Conservation (phyloP, 2,329 filamentous ascomycete species). For the Fusarium cyanostomum region DNA sequence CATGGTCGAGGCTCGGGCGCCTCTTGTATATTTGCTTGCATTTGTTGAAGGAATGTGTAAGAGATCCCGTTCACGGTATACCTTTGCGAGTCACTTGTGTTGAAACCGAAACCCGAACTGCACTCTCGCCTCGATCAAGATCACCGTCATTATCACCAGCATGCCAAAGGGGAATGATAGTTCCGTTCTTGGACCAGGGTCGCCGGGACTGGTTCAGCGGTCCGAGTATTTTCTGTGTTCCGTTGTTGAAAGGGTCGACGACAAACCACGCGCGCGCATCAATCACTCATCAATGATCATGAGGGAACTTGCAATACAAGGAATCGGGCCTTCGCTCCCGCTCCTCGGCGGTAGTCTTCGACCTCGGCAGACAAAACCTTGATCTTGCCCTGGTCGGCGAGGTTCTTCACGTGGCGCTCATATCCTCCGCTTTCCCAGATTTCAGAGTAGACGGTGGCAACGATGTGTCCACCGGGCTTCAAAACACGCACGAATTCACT, state of each 20-base stretch:
- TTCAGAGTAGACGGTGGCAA: conserved; percentile 60
- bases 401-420: conserved; percentile 51
- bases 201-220: too few relatives aligned
- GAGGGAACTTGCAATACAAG: conserved; percentile 42
- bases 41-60: conserved; percentile 34
- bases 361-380: conserved; percentile 44
- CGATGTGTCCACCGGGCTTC: conserved; percentile 57
- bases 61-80: conserved; percentile 13
- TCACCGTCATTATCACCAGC: conserved; percentile 22
- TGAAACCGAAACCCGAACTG: conserved; percentile 20
- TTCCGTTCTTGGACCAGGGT: conserved; percentile 5
- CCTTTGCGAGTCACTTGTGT: conserved; percentile 18
- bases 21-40: conserved; percentile 22
- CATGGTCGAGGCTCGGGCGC: neutral
- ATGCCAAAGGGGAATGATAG: neutral
- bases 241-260: conserved; percentile 4
- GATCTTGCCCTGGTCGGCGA: conserved; percentile 42
- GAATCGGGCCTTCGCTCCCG: conserved; percentile 45
- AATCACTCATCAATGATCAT: conserved; percentile 21
- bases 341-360: conserved; percentile 47
- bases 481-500: conserved; percentile 60
- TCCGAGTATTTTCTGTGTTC: conserved; percentile 11
- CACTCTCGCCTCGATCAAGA: conserved; percentile 14
- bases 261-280: conserved; percentile 15
- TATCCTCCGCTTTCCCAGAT: conserved; percentile 61